Conservation (phyloP, 139 green algal species). For the Diplosphaera chodatii region DNA sequence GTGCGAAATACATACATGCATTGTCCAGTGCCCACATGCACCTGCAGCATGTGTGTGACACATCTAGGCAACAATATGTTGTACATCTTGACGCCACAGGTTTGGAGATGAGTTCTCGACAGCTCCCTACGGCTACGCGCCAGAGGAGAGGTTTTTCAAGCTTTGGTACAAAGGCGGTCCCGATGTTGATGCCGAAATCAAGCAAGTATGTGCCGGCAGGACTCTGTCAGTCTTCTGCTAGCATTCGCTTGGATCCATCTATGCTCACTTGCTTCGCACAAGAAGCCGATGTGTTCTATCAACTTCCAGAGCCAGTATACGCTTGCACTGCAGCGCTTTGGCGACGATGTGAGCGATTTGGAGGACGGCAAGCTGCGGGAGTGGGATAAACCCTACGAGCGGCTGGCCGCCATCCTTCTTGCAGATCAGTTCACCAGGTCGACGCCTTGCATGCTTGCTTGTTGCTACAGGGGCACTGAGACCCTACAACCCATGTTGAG, state of each 20-base stretch:
- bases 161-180: constrained; percentile 13
- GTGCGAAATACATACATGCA: too few relatives aligned
- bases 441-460: not conserved
- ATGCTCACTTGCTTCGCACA: too few relatives aligned
- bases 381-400: not conserved
- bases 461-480: too few relatives aligned
- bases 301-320: too few relatives aligned
- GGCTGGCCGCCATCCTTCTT: constrained; percentile 6
- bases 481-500: not conserved
- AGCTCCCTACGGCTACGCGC: not conserved
- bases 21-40: too few relatives aligned
- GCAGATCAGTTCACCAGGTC: constrained; percentile 11
- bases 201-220: not conserved
- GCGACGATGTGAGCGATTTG: not conserved
- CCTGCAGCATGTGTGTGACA: too few relatives aligned
- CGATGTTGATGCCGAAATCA: constrained; percentile 16
- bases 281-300: too few relatives aligned
- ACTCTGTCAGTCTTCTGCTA: too few relatives aligned
- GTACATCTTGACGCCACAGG: too few relatives aligned
- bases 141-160: not conserved
- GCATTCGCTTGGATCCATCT: too few relatives aligned
- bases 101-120: constrained; percentile 17
- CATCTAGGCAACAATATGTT: too few relatives aligned
- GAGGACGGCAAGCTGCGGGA: not conserved
- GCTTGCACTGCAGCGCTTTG: constrained; percentile 1